phyloP scores from a whole-genome alignment of 768 basidiomycete species.

The Tephrocybe sp. region DNA sequence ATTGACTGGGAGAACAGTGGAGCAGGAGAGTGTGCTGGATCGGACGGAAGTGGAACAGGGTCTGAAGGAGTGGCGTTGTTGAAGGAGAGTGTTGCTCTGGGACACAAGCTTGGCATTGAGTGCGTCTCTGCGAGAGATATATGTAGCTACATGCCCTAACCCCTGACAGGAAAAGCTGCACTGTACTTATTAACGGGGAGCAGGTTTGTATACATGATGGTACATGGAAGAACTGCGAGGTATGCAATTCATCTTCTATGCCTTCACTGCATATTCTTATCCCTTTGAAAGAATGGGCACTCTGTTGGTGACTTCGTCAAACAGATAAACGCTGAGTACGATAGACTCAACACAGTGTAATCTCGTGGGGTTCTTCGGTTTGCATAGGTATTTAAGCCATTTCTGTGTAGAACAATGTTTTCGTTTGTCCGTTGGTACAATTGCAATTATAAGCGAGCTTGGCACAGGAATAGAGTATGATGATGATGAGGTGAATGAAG shows the following conservation, averaged over 20 bases:
- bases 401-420: slow-evolving; percentile 7
- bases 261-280: slow-evolving; percentile 4
- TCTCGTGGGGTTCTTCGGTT: neutral
- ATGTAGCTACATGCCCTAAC: neutral
- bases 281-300: slow-evolving; percentile 65
- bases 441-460: slow-evolving; percentile 10
- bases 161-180: slow-evolving; percentile 75
- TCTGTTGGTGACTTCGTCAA: slow-evolving; percentile 68
- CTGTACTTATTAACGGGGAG: slow-evolving; percentile 70
- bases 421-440: slow-evolving; percentile 3
- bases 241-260: slow-evolving; percentile 26
- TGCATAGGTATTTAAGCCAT: neutral
- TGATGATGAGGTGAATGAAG: neutral
- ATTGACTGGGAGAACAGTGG: slow-evolving; percentile 69
- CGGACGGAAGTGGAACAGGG: slow-evolving; percentile 61
- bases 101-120: slow-evolving; percentile 52
- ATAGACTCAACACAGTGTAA: slow-evolving; percentile 49
- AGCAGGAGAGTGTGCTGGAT: slow-evolving; percentile 58
- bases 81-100: slow-evolving; percentile 52
- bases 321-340: slow-evolving; percentile 76
- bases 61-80: slow-evolving; percentile 66
- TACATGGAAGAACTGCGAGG: slow-evolving; percentile 79
- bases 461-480: slow-evolving; percentile 2
- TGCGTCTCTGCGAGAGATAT: slow-evolving; percentile 26
- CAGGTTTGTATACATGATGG: slow-evolving; percentile 76